Evolutionary conservation across 495 filamentous ascomycete genomes (phyloP), one percentile per base, ranked within the genome.

Genomic region (Penicillium antarcticum): DNA sequence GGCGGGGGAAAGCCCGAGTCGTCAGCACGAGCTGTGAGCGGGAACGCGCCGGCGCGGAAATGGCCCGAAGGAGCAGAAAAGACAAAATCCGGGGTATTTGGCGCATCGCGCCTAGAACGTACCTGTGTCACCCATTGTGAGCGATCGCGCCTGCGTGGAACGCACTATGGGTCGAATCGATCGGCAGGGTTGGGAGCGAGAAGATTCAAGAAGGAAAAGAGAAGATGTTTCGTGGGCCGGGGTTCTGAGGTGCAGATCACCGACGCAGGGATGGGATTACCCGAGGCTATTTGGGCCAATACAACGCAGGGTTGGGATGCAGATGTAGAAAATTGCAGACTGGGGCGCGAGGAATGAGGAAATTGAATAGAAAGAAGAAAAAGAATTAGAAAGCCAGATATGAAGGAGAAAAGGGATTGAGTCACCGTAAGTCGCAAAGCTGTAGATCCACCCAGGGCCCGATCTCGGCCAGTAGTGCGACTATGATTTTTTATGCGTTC

Each of bases 401-500:
- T 16, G 35, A n/a, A 40, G 45, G 44, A 52, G 36, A 42, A 42
- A 38, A 24, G 13, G 38, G 35, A 45, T 38, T 43, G 36, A 52
- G 31, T 53, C 26, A 19, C 23, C 37, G 18, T 17, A 42, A 34
- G 36, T 45, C 26, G 16, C 55, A 33, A 21, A 10, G 50, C 42
- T 53, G 42, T 51, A 45, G 44, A 42, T 45, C 51, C 44, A 50
- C 46, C 17, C 5, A 14, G 38, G 48, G 49, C 52, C 59, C 56
- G 60, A 62, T 62, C 60, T 62, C 60, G 60, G 60, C 56, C 57
- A 26, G 12, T 48, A 34, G 49, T 37, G 55, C 45, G 35, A 60
- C 37, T 3, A n/a, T 42, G 50, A 51, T 45, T 40, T 31, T 31
- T 42, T 34, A 44, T 45, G 45, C 45, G 33, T 7, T 29, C 26